Conservation (phyloP, 345 rosid genomes). For the Arabis alpina region DNA sequence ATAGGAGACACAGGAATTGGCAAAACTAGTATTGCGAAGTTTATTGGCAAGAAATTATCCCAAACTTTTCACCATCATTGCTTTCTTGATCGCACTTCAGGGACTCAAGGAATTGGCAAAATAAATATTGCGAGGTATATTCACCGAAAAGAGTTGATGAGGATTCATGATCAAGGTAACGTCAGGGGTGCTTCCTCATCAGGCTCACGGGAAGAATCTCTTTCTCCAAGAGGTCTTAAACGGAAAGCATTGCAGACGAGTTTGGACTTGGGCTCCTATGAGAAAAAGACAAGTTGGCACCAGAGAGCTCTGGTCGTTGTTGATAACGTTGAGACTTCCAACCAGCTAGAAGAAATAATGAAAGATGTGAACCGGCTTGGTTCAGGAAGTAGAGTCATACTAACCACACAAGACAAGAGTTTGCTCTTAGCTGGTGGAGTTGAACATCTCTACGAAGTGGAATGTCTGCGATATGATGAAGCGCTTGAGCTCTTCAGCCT, state of each 20-base stretch:
- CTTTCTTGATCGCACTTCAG: background rate
- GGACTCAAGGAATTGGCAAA: background rate
- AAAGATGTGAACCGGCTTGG: background rate
- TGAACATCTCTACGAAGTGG: slow-evolving; percentile 2
- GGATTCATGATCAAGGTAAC: background rate
- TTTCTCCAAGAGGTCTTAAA: background rate
- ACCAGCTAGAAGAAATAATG: background rate
- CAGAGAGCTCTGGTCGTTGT: background rate
- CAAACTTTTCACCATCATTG: background rate
- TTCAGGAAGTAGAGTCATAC: background rate
- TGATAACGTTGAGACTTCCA: background rate
- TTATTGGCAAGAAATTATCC: background rate
- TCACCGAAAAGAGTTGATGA: no score
- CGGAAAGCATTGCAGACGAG: background rate
- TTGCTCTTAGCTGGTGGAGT: background rate
- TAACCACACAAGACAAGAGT: background rate
- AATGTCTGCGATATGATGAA: background rate
- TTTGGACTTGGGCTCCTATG: background rate
- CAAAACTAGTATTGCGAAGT: background rate
- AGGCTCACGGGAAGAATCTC: background rate
- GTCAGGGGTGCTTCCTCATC: background rate
- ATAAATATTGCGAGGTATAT: no score
- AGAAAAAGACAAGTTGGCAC: background rate
- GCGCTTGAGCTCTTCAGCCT: background rate
- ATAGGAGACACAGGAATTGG: background rate